Evolutionary conservation across 371 early-diverging fungal genomes (phyloP).

Genomic region (Mucor saturninus): DNA sequence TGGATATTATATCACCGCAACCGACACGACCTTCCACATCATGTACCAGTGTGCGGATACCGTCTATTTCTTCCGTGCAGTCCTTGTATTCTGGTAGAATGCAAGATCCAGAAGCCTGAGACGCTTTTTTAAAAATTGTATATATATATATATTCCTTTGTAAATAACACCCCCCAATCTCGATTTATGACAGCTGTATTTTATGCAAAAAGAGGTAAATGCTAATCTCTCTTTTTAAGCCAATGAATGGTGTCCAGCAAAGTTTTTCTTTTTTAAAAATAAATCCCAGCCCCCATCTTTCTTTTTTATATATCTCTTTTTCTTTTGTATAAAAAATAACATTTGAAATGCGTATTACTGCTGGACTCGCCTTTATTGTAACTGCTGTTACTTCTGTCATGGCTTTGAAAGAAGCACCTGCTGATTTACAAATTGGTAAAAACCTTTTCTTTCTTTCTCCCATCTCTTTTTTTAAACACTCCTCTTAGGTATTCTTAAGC

Average conservation of each 20-base stretch:
- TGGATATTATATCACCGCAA: neutral
- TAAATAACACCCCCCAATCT: conserved; percentile 13
- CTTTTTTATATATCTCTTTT: conserved; percentile 6
- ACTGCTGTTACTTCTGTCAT: conserved; percentile 26
- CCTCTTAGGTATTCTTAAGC: conserved; percentile 53
- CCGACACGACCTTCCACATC: neutral
- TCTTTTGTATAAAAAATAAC: conserved; percentile 1
- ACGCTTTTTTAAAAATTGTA: neutral
- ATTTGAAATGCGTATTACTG: conserved; percentile 18
- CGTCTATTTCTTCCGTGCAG: neutral
- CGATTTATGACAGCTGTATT: no score
- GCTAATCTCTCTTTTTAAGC: neutral
- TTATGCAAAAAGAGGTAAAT: no score
- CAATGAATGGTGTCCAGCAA: neutral
- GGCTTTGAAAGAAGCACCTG: conserved; percentile 59
- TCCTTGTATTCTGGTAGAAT: neutral
- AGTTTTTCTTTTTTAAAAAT: neutral
- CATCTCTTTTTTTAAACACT: neutral
- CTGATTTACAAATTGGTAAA: conserved; percentile 62
- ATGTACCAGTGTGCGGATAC: neutral
- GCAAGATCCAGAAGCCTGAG: neutral
- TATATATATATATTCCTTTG: conserved; percentile 31
- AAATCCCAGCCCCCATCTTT: neutral
- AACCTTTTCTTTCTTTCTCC: neutral
- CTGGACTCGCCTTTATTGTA: conserved; percentile 10